These are phyloP conservation scores for Phanerochaete carnosa DNA, from an alignment of 768 basidiomycete species.

Conservation along the genomic window DNA sequence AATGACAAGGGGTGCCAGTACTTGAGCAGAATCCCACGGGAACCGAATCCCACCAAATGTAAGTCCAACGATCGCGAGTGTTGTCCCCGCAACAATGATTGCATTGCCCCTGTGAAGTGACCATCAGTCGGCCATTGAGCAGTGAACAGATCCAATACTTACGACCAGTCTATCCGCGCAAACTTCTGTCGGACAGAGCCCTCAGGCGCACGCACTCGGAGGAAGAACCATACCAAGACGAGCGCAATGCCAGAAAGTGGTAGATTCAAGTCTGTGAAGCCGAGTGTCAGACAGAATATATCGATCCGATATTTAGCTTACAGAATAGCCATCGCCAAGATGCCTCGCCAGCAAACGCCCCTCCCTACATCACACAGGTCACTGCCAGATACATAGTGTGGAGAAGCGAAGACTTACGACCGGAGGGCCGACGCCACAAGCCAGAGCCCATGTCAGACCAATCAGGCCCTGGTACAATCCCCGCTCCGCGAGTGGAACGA, in stretches of 20 bases:
- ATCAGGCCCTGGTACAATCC: constrained; percentile 27
- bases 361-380: constrained; percentile 15
- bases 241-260: constrained; percentile 20
- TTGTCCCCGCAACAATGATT: constrained; percentile 30
- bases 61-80: constrained; percentile 32
- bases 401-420: constrained; percentile 7
- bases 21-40: constrained; percentile 34
- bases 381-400: background rate
- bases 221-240: constrained; percentile 6
- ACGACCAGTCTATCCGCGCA: constrained; percentile 34
- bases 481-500: constrained; percentile 36
- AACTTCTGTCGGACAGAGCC: constrained; percentile 30
- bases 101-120: constrained; percentile 30
- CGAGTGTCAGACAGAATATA: background rate
- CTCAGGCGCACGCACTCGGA: constrained; percentile 21
- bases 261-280: constrained; percentile 32
- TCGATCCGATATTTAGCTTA: constrained; percentile 1
- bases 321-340: constrained; percentile 32
- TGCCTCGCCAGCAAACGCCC: constrained; percentile 21
- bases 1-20: constrained; percentile 38
- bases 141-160: constrained; percentile 9
- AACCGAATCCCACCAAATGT: constrained; percentile 41
- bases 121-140: constrained; percentile 8
- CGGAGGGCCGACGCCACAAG: constrained; percentile 13
- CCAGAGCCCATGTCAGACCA: constrained; percentile 14